Evolutionary conservation across 1,284 basidiomycete genomes (phyloP), one percentile per base, ranked within the genome.

Genomic region (Leccinum fuscescens): DNA sequence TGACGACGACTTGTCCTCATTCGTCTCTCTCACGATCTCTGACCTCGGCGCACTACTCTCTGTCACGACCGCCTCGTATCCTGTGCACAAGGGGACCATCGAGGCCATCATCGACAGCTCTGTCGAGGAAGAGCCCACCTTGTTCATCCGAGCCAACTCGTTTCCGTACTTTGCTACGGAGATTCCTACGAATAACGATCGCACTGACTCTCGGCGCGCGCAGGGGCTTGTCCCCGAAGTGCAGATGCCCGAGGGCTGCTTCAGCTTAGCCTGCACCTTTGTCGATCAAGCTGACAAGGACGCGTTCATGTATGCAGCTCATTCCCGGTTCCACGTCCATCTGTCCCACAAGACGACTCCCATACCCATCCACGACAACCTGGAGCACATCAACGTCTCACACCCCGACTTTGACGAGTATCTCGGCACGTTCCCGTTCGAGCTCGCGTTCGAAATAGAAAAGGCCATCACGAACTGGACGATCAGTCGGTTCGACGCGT

Each of bases 371-470:
- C 54, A 67, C 15, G 64, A 70, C n/a, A 57, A 17, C 20, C 52
- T 39, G 24, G 17, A 35, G 22, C 37, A 24, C 14, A 17, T 49
- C 22, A 49, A 39, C 2, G 35, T 29, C 15, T 7, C 56, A 15
- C 15, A 24, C 15, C 22, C 58, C 17, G 44, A 17, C 9, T 60
- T 77, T 6, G 22, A 24, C n/a, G 58, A 67, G 11, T 54, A 74
- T 49, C 66, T 79, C 37, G 11, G 48, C 5, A 50, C 60, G 1
- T 55, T 80, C 1, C 66, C 70, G 2, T 79, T 79, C 54, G 64
- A 66, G 31, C 66, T 80, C 20, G 79, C 72, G 8, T 79, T 79
- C 54, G 76, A 79, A 58, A 63, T 74, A 3, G 74, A 80, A 35
- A 80, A 79, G 57, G 72, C 74, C 0, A 54, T 77, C 15, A 62